Percentiles rank a stretch among this genome's conserved stretches.
These are phyloP conservation scores for Cadophora gregata DNA, from an alignment of 2,329 filamentous ascomycete genomes.

Conservation along the genomic window DNA sequence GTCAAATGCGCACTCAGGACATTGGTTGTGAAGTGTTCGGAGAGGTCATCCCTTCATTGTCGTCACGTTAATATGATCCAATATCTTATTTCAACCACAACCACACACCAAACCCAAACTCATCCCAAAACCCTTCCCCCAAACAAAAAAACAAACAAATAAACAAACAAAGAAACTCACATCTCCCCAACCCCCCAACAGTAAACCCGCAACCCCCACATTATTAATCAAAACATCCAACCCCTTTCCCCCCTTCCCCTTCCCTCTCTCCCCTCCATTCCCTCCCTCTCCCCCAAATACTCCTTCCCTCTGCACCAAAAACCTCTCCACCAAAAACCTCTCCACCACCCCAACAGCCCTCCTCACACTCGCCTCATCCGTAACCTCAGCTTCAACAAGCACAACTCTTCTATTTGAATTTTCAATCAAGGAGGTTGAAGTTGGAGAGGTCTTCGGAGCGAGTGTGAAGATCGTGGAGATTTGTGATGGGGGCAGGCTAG, in stretches of 20 bases:
- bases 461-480: slow-evolving; percentile 51
- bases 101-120: too few relatives aligned
- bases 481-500: slow-evolving; percentile 44
- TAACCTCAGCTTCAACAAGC: slow-evolving; percentile 48
- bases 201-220: slow-evolving; percentile 43
- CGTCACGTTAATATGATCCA: too few relatives aligned
- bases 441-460: slow-evolving; percentile 45
- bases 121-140: too few relatives aligned
- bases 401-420: slow-evolving; percentile 46
- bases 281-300: too few relatives aligned
- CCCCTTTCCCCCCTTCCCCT: slow-evolving; percentile 37
- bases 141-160: too few relatives aligned
- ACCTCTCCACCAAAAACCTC: slow-evolving; percentile 40
- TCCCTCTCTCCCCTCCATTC: too few relatives aligned
- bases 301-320: too few relatives aligned
- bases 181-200: slow-evolving; percentile 22
- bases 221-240: slow-evolving; percentile 56
- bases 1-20: slow-evolving; percentile 49
- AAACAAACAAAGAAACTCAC: slow-evolving; percentile 5
- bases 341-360: slow-evolving; percentile 46
- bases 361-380: slow-evolving; percentile 44
- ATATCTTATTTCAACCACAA: too few relatives aligned
- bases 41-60: slow-evolving; percentile 37
- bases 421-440: slow-evolving; percentile 46
- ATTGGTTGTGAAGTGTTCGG: slow-evolving; percentile 44